A percentile compares a stretch with the other conserved stretches of the same genome.
Conservation (phyloP, 2,329 filamentous ascomycete species). For the Scolecobasidium constrictum region DNA sequence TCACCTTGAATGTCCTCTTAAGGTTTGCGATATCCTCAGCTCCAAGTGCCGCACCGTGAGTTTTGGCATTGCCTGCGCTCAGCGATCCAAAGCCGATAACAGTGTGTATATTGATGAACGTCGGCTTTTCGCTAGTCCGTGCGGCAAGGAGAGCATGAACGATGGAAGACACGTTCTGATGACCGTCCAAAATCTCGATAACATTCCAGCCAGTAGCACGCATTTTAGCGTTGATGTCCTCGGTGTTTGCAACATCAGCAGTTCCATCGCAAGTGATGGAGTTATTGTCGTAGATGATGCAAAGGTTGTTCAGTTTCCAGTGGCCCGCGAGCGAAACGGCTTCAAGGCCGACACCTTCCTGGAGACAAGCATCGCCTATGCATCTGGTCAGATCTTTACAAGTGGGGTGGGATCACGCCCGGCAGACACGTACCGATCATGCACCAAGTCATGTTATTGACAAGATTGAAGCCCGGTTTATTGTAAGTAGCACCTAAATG, state of each 20-base stretch:
- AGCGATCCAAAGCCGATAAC: constrained; percentile 42
- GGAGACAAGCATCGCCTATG: constrained; percentile 49
- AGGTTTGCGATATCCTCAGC: constrained; percentile 42
- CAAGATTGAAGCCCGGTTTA: constrained; percentile 34
- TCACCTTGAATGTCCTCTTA: constrained; percentile 39
- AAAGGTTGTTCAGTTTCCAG: constrained; percentile 44
- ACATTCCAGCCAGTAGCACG: constrained; percentile 45
- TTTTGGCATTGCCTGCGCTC: constrained; percentile 37
- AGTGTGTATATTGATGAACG: constrained; percentile 48
- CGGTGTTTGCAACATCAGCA: constrained; percentile 42
- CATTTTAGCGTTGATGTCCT: constrained; percentile 50
- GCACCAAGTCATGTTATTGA: constrained; percentile 44
- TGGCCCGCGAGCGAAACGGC: constrained; percentile 47
- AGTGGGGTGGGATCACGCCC: too few species aligned
- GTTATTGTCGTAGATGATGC: constrained; percentile 51
- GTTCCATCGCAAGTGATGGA: constrained; percentile 48
- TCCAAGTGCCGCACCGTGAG: constrained; percentile 49
- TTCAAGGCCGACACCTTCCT: constrained; percentile 48
- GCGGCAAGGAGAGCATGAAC: constrained; percentile 37
- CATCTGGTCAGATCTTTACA: too few species aligned
- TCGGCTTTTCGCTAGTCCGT: constrained; percentile 36
- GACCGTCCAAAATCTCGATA: constrained; percentile 42
- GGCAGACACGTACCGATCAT: too few species aligned
- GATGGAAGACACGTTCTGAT: constrained; percentile 38
- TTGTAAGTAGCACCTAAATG: constrained; percentile 46